Evolutionary conservation across 345 rosid genomes (phyloP).

Genomic region (Syzygium aqueum): DNA sequence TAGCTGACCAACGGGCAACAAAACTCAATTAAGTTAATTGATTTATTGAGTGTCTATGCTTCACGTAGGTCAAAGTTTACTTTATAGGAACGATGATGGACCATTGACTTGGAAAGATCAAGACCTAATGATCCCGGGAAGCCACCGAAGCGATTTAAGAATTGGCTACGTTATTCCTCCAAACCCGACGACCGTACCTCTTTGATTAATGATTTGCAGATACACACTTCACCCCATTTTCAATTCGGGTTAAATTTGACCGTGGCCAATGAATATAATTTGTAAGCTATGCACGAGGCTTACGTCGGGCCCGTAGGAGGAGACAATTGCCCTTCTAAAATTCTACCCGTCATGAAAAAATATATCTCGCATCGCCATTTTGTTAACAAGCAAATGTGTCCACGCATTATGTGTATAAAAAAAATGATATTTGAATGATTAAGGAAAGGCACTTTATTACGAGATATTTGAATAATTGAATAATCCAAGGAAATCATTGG

Average conservation of each 20-base stretch:
- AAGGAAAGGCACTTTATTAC: neutral
- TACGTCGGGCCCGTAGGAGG: no score
- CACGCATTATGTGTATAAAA: neutral
- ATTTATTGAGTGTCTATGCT: neutral
- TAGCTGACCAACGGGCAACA: no score
- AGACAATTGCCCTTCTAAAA: neutral
- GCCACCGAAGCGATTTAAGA: neutral
- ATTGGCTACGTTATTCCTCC: fast-evolving
- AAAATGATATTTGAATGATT: neutral
- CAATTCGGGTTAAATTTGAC: neutral
- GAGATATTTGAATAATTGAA: neutral
- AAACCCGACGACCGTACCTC: neutral
- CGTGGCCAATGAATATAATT: fast-evolving
- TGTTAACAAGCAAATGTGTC: neutral
- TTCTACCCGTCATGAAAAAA: neutral
- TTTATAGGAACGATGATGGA: neutral
- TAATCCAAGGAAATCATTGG: neutral
- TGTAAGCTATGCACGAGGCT: neutral
- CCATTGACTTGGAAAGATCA: neutral
- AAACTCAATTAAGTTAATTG: neutral
- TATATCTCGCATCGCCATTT: neutral
- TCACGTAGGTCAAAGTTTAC: neutral
- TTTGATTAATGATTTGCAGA: neutral
- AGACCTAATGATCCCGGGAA: neutral
- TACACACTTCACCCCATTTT: neutral